These are phyloP conservation scores for Boletales sp. DNA, from an alignment of 768 basidiomycete species.

Conservation along the genomic window DNA sequence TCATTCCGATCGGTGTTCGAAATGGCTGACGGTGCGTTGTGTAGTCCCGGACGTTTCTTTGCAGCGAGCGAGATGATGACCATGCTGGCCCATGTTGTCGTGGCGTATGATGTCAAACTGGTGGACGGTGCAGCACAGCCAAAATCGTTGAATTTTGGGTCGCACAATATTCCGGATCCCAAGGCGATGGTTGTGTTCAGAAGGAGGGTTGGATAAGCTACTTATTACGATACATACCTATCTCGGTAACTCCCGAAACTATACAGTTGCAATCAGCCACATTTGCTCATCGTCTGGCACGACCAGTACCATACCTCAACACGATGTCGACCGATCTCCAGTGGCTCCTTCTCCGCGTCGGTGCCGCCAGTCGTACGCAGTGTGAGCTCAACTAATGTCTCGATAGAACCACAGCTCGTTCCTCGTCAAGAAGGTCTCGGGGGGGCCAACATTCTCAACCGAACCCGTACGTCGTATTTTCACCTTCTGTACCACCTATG, in stretches of 20 bases:
- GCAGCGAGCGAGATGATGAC: conserved; percentile 42
- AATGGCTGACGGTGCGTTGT: no score
- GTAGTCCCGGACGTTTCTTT: conserved; percentile 37
- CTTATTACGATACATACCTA: no score
- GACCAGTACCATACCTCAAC: conserved; percentile 17
- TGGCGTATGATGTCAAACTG: conserved; percentile 20
- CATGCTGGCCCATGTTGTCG: conserved; percentile 44
- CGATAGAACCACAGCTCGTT: conserved; percentile 78
- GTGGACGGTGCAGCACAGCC: conserved; percentile 2
- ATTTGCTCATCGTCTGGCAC: conserved; percentile 14
- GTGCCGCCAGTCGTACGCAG: conserved; percentile 27
- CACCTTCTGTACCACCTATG: background rate
- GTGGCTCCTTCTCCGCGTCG: conserved; percentile 88
- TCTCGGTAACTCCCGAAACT: conserved; percentile 11
- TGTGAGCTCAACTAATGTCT: background rate
- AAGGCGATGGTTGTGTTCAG: conserved; percentile 11
- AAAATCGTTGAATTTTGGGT: background rate
- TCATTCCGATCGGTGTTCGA: no score
- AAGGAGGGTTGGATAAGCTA: background rate
- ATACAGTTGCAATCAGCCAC: conserved; percentile 34
- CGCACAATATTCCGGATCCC: background rate
- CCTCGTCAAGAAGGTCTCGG: conserved; percentile 71
- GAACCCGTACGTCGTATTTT: conserved; percentile 60
- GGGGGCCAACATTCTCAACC: conserved; percentile 78
- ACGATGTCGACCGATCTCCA: conserved; percentile 88